Conservation (phyloP, 306 rosid species). For the Datisca glomerata region DNA sequence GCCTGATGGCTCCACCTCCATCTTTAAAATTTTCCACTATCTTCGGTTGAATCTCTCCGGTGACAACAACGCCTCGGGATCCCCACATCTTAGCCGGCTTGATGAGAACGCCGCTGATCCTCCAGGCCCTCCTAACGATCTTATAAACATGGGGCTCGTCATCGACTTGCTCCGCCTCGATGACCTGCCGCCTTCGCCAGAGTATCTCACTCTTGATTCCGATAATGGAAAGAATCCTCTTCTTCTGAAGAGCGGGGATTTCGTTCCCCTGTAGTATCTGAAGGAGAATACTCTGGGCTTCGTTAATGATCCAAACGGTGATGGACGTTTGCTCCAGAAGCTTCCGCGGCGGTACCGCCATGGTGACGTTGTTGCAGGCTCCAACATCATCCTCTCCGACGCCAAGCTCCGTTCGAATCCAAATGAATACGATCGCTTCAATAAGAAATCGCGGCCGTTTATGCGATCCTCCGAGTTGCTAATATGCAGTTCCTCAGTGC, state of each 20-base stretch:
- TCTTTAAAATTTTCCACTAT: background rate
- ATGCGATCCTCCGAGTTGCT: conserved; percentile 38
- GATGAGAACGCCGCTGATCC: conserved; percentile 57
- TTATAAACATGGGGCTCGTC: conserved; percentile 77
- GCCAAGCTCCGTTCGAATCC: conserved; percentile 72
- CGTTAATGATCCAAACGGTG: conserved; percentile 70
- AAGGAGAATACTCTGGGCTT: conserved; percentile 70
- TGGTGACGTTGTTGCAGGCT: conserved; percentile 61
- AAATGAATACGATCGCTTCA: conserved; percentile 77
- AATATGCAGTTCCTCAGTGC: conserved; percentile 46
- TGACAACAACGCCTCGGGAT: conserved; percentile 87
- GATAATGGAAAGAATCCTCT: conserved; percentile 66
- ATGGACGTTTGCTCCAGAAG: conserved; percentile 69
- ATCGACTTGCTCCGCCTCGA: conserved; percentile 77
- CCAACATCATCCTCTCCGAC: conserved; percentile 68
- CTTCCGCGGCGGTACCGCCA: conserved; percentile 70
- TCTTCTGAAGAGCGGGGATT: conserved; percentile 75
- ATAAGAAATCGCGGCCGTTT: conserved; percentile 39
- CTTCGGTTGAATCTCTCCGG: conserved; percentile 87
- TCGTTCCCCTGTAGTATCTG: conserved; percentile 77
- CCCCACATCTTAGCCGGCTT: conserved; percentile 82
- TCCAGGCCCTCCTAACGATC: conserved; percentile 33
- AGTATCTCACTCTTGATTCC: conserved; percentile 75
- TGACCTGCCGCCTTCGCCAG: conserved; percentile 43
- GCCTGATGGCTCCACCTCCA: background rate